phyloP scores from a whole-genome alignment of 495 filamentous ascomycete species.

The Halenospora varia region DNA sequence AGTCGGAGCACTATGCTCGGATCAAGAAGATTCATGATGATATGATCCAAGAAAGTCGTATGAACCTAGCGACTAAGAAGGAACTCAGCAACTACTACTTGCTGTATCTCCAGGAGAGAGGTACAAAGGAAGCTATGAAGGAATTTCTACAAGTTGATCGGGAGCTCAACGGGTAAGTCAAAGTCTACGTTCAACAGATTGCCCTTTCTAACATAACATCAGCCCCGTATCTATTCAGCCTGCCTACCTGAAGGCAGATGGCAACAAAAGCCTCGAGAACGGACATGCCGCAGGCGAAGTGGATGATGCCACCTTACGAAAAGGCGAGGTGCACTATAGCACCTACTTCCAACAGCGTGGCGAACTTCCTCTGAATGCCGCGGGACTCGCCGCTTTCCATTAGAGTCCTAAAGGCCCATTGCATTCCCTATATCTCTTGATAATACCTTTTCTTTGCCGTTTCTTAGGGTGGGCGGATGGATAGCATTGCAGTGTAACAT shows the following conservation, averaged over 20 bases:
- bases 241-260: slow-evolving; percentile 16
- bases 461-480: background rate
- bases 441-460: background rate
- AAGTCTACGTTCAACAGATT: background rate
- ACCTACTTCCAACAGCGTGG: slow-evolving; percentile 61
- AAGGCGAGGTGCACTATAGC: slow-evolving; percentile 60
- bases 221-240: slow-evolving; percentile 47
- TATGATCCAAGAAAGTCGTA: slow-evolving; percentile 68
- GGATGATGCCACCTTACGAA: slow-evolving; percentile 57
- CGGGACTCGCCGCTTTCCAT: slow-evolving; percentile 19
- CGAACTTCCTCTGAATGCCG: slow-evolving; percentile 31
- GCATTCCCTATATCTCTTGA: background rate
- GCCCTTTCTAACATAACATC: slow-evolving; percentile 23
- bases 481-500: background rate
- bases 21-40: slow-evolving; percentile 81
- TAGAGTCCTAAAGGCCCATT: slow-evolving; percentile 2
- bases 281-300: slow-evolving; percentile 53
- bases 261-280: slow-evolving; percentile 49
- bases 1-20: slow-evolving; percentile 61
- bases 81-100: slow-evolving; percentile 79
- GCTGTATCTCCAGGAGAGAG: slow-evolving; percentile 78
- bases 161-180: slow-evolving; percentile 75
- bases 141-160: slow-evolving; percentile 81
- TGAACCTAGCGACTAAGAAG: slow-evolving; percentile 63
- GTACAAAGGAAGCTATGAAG: slow-evolving; percentile 78